Percentiles rank a stretch among this genome's conserved stretches.
phyloP scores from a whole-genome alignment of 176 grass and related monocot genomes.

The Oryza australiensis region DNA sequence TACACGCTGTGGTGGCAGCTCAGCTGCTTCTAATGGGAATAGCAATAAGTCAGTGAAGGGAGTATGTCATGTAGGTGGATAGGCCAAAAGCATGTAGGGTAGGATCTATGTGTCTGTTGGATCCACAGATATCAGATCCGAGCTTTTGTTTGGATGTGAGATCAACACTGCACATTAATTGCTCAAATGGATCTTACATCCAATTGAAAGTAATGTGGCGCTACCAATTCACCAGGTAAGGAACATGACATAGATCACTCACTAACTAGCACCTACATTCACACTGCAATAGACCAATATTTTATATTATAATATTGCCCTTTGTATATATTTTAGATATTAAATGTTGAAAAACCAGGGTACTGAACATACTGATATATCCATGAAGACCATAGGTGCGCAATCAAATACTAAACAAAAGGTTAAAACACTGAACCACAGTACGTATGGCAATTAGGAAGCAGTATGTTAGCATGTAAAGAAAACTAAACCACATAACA shows the following conservation, averaged over 20 bases:
- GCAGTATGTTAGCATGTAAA: not conserved
- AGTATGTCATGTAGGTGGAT: not conserved
- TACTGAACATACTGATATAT: not conserved
- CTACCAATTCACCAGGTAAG: not conserved
- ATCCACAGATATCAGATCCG: not conserved
- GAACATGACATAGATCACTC: not conserved
- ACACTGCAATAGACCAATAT: not conserved
- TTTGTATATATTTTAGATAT: slow-evolving; percentile 1
- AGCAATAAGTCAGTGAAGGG: not conserved
- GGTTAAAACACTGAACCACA: slow-evolving; percentile 2
- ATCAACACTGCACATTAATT: not conserved
- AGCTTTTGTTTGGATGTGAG: not conserved
- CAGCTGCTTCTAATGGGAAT: not conserved
- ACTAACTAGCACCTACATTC: not conserved
- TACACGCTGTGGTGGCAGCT: not conserved
- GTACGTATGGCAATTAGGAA: not conserved
- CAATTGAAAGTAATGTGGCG: not conserved
- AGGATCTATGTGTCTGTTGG: not conserved
- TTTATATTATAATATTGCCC: not conserved
- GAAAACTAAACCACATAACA: slow-evolving; percentile 20
- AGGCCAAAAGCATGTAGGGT: not conserved
- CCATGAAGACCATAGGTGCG: not conserved
- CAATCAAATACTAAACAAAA: slow-evolving; percentile 13
- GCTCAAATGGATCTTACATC: not conserved
- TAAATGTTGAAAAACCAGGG: not conserved